Evolutionary conservation across 208 protist genomes (phyloP), one percentile per base, ranked within the genome.

Genomic region (Trypanosoma boissoni): DNA sequence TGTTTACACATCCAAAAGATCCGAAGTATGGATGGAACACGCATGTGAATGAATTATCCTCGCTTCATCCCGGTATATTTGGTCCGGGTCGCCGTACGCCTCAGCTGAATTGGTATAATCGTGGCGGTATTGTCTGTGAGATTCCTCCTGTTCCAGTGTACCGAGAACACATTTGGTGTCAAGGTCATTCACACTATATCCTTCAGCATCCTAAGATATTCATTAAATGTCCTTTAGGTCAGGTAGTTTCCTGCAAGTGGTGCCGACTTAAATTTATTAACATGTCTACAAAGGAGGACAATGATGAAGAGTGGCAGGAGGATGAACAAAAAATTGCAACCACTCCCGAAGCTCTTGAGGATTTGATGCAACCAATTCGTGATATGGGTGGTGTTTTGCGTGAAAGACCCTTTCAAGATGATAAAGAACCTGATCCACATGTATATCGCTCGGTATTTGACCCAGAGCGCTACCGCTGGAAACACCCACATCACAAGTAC

Each of bases 211-310:
- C 87, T 9, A 86, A 84, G 55, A 94, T 94, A 58, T 94, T 91
- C 61, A 91, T 94, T 67, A 94, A 91, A 56, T 88, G 80, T 43
- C 87, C 82, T 18, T 62, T 61, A 23, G 80, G 78, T 10, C 85
- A 91, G 60, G 84, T 91, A 16, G 80, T 91, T 0, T 65, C 54
- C 42, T 94, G 83, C 67, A 94, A 94, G 68, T 94, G 87, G 87
- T 94, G 87, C 63, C 78, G 82, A 34, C 70, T 91, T 16, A 94
- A 94, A 68, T 94, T 91, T 65, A 91, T 94, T 54, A 94, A 94
- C 59, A 91, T 94, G 87, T 67, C 83, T 18, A 94, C 87, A 39
- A 70, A 84, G 14, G 80, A 81, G 24, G 87, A 94, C 67, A 88
- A 91, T 50, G 87, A 94, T 65, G 83, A 94, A 28, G 87, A 94